Evolutionary conservation across 257 asterid genomes (phyloP), one percentile per base, ranked within the genome.

Genomic region (Solanum rostratum): DNA sequence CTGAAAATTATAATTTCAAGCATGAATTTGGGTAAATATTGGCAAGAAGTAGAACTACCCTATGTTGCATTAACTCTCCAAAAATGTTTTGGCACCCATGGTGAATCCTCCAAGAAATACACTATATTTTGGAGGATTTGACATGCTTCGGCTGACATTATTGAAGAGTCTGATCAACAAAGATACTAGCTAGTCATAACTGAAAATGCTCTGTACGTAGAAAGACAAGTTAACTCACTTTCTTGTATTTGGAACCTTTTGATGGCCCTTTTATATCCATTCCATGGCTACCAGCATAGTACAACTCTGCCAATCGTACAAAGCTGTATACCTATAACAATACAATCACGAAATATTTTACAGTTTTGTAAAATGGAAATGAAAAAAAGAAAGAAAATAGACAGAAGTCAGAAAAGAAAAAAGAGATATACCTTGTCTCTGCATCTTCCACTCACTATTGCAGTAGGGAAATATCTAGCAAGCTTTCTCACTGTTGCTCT

Each of bases 231-330:
- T 57, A 9, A 85, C 94, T 87, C 65, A 92, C 99, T 90, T 92
- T 92, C 79, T 80, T 90, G 88, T 88, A 90, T 87, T 92, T 92
- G 89, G 92, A 91, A 85, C 94, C 96, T 89, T 92, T 95, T 37
- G 97, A 94, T 86, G 99, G 99, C 85, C 97, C 99, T 90, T 93
- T 94, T 82, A 96, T 96, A 94, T 96, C 99, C 99, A 96, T 96
- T 29, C 99, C 99, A 89, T 96, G 99, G 91, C 99, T 96, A 79
- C 99, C 99, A 81, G 99, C 99, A 84, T 96, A 96, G 90, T 94
- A 96, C 93, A 96, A 91, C 91, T 96, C 99, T 82, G 95, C 92
- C 88, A 96, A 89, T 60, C 94, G 92, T 87, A 96, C 98, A 90
- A 94, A 96, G 57, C 89, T 91, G 76, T 96, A 94, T 11, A 96